These are phyloP conservation scores for Trichoderma pleuroti DNA, from an alignment of 2,329 filamentous ascomycete species.

Conservation along the genomic window DNA sequence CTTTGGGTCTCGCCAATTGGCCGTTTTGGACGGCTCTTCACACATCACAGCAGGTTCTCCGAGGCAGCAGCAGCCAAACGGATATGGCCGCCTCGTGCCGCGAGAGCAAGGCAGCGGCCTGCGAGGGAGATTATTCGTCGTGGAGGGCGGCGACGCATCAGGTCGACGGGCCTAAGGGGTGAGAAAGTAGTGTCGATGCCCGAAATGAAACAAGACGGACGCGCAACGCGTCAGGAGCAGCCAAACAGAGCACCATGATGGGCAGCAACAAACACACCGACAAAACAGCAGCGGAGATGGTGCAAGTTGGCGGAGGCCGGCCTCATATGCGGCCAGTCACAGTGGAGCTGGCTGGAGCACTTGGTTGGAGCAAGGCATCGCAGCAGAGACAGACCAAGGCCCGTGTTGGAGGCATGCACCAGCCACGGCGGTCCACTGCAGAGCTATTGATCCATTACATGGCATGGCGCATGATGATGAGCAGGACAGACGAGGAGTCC, in stretches of 20 bases:
- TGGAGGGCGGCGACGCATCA: constrained; percentile 11
- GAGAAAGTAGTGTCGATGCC: constrained; percentile 22
- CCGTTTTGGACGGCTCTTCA: constrained; percentile 13
- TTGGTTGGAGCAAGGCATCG: constrained; percentile 24
- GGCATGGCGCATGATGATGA: constrained; percentile 17
- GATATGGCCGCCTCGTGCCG: constrained; percentile 6
- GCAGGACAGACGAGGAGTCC: not conserved
- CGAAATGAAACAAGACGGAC: constrained; percentile 14
- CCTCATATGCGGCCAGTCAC: constrained; percentile 35
- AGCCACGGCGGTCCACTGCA: constrained; percentile 16
- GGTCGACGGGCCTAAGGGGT: constrained; percentile 11
- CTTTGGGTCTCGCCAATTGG: not conserved
- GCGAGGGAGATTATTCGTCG: not conserved
- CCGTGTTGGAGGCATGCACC: constrained; percentile 16
- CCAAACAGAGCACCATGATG: constrained; percentile 28
- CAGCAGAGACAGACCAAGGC: constrained; percentile 15
- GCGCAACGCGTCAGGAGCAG: constrained; percentile 19
- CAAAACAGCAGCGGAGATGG: constrained; percentile 28
- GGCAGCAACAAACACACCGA: constrained; percentile 35
- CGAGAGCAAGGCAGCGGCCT: constrained; percentile 1
- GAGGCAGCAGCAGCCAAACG: constrained; percentile 5
- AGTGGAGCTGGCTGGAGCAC: constrained; percentile 30
- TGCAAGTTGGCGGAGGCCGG: constrained; percentile 28
- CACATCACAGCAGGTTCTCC: constrained; percentile 9
- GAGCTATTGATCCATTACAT: too few relatives aligned